phyloP scores from a whole-genome alignment of 108 stramenopile species.

The Schizochytrium sp. region DNA sequence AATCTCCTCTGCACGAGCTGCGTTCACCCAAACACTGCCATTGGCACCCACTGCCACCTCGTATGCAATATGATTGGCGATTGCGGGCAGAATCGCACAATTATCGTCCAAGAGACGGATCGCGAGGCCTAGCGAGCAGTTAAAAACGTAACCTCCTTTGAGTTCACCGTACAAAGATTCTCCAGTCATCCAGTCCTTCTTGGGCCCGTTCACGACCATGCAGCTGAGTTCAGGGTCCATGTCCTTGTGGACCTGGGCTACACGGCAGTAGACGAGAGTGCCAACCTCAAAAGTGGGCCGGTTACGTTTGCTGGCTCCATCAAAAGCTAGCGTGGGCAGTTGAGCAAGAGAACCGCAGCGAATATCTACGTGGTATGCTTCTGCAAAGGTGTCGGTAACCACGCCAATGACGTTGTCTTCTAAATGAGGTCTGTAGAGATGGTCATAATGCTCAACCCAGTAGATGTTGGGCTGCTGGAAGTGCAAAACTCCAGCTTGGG shows the following conservation, averaged over 20 bases:
- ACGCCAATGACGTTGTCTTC: constrained; percentile 60
- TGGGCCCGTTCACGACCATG: constrained; percentile 61
- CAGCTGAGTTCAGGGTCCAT: constrained; percentile 62
- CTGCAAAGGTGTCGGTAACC: background rate
- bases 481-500: constrained; percentile 12
- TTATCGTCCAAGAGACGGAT: background rate
- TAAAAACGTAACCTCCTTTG: constrained; percentile 22
- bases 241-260: constrained; percentile 31
- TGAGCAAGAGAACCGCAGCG: background rate
- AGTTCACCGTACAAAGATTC: constrained; percentile 63
- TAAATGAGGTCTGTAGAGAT: background rate
- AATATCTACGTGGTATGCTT: constrained; percentile 26
- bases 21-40: constrained; percentile 59
- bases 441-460: constrained; percentile 48
- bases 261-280: constrained; percentile 58
- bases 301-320: constrained; percentile 61
- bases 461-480: constrained; percentile 54
- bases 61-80: constrained; percentile 42
- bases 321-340: constrained; percentile 62
- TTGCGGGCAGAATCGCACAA: constrained; percentile 26
- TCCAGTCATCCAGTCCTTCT: constrained; percentile 66
- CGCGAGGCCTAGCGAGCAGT: constrained; percentile 8
- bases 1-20: constrained; percentile 24
- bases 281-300: constrained; percentile 47
- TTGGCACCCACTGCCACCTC: constrained; percentile 62